Percentiles rank a stretch among this genome's conserved stretches.
phyloP scores from a whole-genome alignment of 1,284 basidiomycete genomes.

The Vanrija humicola region DNA sequence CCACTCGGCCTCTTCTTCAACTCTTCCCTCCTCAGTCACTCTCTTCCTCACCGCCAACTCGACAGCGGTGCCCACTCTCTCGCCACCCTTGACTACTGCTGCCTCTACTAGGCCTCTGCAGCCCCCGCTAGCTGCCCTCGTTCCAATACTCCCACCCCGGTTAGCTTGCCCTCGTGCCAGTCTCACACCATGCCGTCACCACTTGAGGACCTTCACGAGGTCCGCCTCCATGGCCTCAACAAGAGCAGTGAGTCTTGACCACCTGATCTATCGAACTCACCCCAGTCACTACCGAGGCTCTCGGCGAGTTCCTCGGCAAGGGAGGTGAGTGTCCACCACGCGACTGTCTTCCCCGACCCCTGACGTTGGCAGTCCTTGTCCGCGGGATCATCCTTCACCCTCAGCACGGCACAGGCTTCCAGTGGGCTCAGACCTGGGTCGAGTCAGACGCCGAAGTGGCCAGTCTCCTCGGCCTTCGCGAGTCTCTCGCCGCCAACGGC shows the following conservation, averaged over 20 bases:
- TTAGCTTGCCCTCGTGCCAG: too few relatives aligned
- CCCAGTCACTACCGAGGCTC: constrained; percentile 30
- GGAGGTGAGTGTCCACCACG: constrained; percentile 18
- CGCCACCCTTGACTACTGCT: background rate
- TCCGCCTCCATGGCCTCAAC: constrained; percentile 29
- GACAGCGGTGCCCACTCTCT: background rate
- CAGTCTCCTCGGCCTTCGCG: constrained; percentile 28
- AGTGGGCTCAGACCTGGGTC: constrained; percentile 42
- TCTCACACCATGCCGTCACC: too few relatives aligned
- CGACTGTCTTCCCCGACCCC: background rate
- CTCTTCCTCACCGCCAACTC: background rate
- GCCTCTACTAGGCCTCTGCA: too few relatives aligned
- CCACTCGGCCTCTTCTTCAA: background rate
- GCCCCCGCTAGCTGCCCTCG: too few relatives aligned
- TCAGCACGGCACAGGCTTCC: constrained; percentile 12
- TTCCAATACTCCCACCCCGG: background rate
- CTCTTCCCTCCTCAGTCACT: constrained; percentile 1
- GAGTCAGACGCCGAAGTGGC: constrained; percentile 27
- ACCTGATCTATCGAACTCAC: background rate
- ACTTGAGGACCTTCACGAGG: constrained; percentile 15
- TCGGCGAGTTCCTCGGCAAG: constrained; percentile 33
- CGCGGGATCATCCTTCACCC: constrained; percentile 29
- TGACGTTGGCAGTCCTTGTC: constrained; percentile 19
- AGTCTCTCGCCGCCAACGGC: constrained; percentile 24
- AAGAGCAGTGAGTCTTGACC: constrained; percentile 6